phyloP scores from a whole-genome alignment of 2,329 filamentous ascomycete species.

The Trichoderma cornu-damae region DNA sequence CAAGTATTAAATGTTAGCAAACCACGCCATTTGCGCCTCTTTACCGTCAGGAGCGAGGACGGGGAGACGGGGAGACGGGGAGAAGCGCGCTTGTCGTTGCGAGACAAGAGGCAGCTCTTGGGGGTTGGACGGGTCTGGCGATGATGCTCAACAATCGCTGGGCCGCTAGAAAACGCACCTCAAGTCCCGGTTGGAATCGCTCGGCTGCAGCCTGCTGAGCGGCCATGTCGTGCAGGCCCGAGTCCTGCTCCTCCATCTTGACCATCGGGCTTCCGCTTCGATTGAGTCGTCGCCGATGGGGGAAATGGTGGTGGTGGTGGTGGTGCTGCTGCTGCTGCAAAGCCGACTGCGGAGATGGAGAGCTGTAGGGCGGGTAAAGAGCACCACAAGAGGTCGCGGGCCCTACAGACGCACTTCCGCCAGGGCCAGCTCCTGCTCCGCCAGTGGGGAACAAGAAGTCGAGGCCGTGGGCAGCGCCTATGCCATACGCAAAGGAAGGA shows the following conservation, averaged over 20 bases:
- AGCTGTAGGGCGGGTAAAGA: conserved; percentile 7
- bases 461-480: conserved; percentile 27
- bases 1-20: not conserved
- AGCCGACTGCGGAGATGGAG: conserved; percentile 4
- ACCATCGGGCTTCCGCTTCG: conserved; percentile 21
- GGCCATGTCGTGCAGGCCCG: conserved; percentile 41
- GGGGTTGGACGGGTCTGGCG: not conserved
- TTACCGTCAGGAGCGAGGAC: not conserved
- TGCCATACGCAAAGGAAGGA: conserved; percentile 34
- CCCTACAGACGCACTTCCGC: not conserved
- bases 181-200: conserved; percentile 53
- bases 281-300: conserved; percentile 21
- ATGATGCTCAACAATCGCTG: not conserved
- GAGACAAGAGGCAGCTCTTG: not conserved
- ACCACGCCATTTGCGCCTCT: not conserved
- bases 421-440: conserved; percentile 7
- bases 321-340: not conserved
- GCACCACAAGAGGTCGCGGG: not conserved
- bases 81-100: not conserved
- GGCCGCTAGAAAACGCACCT: conserved; percentile 39
- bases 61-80: not conserved
- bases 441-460: conserved; percentile 21
- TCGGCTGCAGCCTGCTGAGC: conserved; percentile 58
- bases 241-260: conserved; percentile 34
- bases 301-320: conserved; percentile 10